A percentile compares a stretch with the other conserved stretches of the same genome.
These are phyloP conservation scores for Allomyces macrogynus DNA, from an alignment of 192 early-diverging fungal species.

Conservation along the genomic window DNA sequence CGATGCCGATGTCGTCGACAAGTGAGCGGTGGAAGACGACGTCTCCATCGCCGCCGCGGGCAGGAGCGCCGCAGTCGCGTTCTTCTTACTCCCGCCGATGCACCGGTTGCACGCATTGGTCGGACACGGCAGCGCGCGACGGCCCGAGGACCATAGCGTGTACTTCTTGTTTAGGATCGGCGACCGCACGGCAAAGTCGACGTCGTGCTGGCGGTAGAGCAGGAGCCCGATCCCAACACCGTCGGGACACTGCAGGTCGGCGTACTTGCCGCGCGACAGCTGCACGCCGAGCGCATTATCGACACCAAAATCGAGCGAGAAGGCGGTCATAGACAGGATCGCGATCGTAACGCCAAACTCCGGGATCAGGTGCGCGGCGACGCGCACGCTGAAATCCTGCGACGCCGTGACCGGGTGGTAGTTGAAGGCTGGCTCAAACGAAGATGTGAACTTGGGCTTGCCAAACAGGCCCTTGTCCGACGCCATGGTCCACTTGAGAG, in stretches of 20 bases:
- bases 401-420: constrained; percentile 1
- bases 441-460: constrained; percentile 1
- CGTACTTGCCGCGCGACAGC: constrained; percentile 3
- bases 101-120: constrained; percentile 4
- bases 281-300: constrained; percentile 7
- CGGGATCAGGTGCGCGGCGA: constrained; percentile 7
- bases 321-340: neutral
- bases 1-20: constrained; percentile 1
- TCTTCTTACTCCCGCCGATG: neutral
- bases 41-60: neutral
- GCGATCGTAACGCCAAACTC: constrained; percentile 1
- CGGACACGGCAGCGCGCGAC: neutral
- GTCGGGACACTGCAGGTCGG: neutral
- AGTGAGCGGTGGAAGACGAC: neutral
- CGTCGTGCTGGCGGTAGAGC: constrained; percentile 2
- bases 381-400: constrained; percentile 2
- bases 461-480: constrained; percentile 6
- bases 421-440: neutral
- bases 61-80: neutral
- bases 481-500: neutral
- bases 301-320: constrained; percentile 2
- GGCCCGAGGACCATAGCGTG: neutral
- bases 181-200: constrained; percentile 2
- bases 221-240: neutral
- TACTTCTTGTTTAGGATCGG: neutral